phyloP scores from a whole-genome alignment of 495 filamentous ascomycete species.

The Penicillium angulare region DNA sequence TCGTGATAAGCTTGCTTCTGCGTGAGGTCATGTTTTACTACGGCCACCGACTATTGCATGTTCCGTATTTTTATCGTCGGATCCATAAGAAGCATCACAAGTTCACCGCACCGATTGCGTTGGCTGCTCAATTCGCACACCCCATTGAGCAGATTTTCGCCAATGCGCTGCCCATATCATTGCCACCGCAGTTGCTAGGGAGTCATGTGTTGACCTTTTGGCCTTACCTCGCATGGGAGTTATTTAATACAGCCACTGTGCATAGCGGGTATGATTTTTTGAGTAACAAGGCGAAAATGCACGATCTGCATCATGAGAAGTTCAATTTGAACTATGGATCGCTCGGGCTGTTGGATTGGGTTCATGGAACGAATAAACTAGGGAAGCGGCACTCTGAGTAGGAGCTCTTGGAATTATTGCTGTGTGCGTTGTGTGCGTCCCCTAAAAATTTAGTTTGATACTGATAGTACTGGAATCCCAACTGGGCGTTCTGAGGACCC shows the following conservation, averaged over 20 bases:
- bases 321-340: constrained; percentile 39
- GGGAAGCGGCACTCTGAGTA: constrained; percentile 18
- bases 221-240: constrained; percentile 42
- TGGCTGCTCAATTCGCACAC: constrained; percentile 58
- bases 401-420: too few relatives aligned
- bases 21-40: constrained; percentile 59
- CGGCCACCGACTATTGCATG: constrained; percentile 54
- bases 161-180: constrained; percentile 51
- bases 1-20: constrained; percentile 43
- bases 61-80: constrained; percentile 41
- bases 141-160: constrained; percentile 57
- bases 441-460: too few relatives aligned
- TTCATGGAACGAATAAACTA: constrained; percentile 35
- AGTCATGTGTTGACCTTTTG: constrained; percentile 53
- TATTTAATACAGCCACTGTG: constrained; percentile 50
- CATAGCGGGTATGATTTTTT: constrained; percentile 59
- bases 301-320: constrained; percentile 53
- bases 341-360: constrained; percentile 35
- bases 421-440: too few relatives aligned
- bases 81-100: constrained; percentile 59
- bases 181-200: constrained; percentile 48
- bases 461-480: too few relatives aligned
- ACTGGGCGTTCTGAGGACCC: too few relatives aligned
- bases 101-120: constrained; percentile 57
- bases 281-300: constrained; percentile 39